Evolutionary conservation across 805 yeast species (phyloP).

Genomic region (Hanseniaspora hatyaiensis): DNA sequence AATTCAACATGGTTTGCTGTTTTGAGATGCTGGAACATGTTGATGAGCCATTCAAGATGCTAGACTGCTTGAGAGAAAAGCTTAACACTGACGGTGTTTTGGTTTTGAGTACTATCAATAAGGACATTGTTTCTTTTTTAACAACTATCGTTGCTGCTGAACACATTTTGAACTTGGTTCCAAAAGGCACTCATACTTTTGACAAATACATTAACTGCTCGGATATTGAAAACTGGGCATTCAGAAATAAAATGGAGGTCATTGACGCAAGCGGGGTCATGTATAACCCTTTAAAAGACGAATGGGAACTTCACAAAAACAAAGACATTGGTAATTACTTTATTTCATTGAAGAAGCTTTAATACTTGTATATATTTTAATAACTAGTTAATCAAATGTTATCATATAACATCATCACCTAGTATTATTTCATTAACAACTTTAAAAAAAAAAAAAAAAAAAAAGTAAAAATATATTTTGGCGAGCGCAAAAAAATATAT

Average conservation of each 20-base stretch:
- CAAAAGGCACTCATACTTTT: conserved; percentile 82
- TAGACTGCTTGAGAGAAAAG: conserved; percentile 53
- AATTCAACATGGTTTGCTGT: conserved; percentile 71
- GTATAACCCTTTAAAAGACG: conserved; percentile 60
- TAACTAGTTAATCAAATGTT: neutral
- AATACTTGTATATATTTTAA: conserved; percentile 22
- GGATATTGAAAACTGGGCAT: conserved; percentile 56
- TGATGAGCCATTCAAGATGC: conserved; percentile 63
- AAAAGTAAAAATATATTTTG: neutral
- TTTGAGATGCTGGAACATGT: conserved; percentile 96
- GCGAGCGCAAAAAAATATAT: neutral
- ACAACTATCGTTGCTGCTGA: conserved; percentile 91
- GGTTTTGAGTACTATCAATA: conserved; percentile 81
- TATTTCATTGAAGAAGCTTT: conserved; percentile 56
- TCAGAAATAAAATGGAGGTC: conserved; percentile 39
- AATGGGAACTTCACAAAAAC: conserved; percentile 64
- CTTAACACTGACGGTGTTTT: conserved; percentile 71
- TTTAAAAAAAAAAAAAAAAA: neutral
- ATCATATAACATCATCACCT: too few relatives aligned
- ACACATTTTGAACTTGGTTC: conserved; percentile 66
- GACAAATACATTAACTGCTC: conserved; percentile 69
- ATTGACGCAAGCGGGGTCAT: conserved; percentile 65
- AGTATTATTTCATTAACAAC: neutral
- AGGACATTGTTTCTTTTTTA: conserved; percentile 77
- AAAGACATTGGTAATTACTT: conserved; percentile 71